Conservation (phyloP, 2,329 filamentous ascomycete genomes). For the Coniochaeta ligniaria region DNA sequence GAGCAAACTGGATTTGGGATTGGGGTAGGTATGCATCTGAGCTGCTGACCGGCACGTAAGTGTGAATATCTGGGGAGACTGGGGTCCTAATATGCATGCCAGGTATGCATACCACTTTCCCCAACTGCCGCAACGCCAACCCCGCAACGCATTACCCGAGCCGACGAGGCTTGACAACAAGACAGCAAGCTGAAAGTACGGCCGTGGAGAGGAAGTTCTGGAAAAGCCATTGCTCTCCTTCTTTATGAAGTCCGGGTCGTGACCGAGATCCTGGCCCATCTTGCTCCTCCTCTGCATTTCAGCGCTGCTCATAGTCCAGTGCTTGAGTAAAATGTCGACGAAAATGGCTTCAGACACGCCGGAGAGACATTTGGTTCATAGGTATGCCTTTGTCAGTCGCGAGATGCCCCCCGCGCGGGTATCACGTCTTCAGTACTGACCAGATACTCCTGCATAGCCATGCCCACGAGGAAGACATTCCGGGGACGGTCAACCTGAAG, state of each 20-base stretch:
- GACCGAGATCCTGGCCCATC: neutral
- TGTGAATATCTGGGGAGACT: neutral
- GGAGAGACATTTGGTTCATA: neutral
- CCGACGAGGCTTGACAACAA: neutral
- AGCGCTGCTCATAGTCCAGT: neutral
- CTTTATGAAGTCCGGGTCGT: neutral
- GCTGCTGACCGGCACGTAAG: neutral
- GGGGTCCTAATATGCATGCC: neutral
- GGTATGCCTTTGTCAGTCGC: neutral
- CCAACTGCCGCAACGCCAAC: neutral
- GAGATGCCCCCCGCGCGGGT: neutral
- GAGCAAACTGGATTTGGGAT: neutral
- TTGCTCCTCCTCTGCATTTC: neutral
- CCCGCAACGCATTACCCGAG: neutral
- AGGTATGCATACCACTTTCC: neutral
- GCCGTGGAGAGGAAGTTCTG: neutral
- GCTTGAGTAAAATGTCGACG: neutral
- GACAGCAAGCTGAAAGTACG: neutral
- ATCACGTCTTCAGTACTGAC: neutral
- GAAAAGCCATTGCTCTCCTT: neutral
- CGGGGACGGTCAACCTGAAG: conserved; percentile 18
- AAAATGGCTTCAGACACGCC: neutral
- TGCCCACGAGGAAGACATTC: conserved; percentile 17
- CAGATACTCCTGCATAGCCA: conserved; percentile 10
- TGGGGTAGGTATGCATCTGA: neutral